Evolutionary conservation across 2,329 filamentous ascomycete species (phyloP), one percentile per base, ranked within the genome.

Genomic region (Hypoxylon sp.): DNA sequence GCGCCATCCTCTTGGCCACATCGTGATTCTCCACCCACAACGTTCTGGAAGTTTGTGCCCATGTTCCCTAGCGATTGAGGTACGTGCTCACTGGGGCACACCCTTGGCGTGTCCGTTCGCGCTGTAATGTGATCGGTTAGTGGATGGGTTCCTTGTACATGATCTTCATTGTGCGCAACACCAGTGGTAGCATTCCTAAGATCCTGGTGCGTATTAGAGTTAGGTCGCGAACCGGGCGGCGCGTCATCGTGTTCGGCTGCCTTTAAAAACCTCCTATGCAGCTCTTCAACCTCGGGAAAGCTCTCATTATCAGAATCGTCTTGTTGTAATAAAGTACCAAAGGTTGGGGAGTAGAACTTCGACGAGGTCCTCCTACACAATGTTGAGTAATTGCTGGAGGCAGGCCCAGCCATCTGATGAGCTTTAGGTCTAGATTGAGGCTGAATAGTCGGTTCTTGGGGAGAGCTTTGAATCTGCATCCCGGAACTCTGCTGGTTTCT

Each of bases 281-380:
- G 14, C 36, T 68, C 62, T 28, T 65, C 62, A 4, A 65, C 36
- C 21, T 62, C 58, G 5, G 65, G 65, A 1, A 68, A 51, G 14
- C 61, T 65, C 6, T 68, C 65, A 17, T 34, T 36, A n/a, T 68
- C 65, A 11, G 65, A 68, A 19, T 61, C 21, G 7, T 55, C 25
- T 21, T 46, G 45, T 5, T 32, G 28, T 17, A 51, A 25, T 19
- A 23, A 34, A 46, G 17, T 23, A n/a, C n/a, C 28, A 14, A 36
- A 3, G 23, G 9, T 45, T 6, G 21, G 5, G 6, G 25, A 25
- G 38, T 21, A 25, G 5, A 30, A 17, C 3, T 11, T 25, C 3
- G 58, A 19, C 25, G 23, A 10, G 5, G n/a, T 30, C 17, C 11
- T 48, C 3, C 19, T 23, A 9, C 21, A 5, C 25, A 19, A 34